Conservation (phyloP, 176 grass and related monocot genomes). For the Carex scoparia region DNA sequence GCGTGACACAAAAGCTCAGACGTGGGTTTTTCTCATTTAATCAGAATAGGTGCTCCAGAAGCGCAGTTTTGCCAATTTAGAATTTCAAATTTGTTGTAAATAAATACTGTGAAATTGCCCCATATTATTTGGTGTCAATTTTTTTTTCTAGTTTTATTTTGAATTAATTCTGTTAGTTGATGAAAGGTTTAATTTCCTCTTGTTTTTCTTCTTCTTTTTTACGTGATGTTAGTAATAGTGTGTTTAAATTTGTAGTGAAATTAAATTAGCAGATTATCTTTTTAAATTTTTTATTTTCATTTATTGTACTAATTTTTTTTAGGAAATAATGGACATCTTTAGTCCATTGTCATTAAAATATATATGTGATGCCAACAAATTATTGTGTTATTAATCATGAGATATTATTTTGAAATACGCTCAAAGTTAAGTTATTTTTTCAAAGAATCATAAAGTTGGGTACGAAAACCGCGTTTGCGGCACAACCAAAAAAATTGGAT, state of each 20-base stretch:
- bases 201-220: not conserved
- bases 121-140: not conserved
- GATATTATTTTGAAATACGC: not conserved
- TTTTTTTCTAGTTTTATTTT: not conserved
- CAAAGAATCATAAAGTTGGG: too few species aligned
- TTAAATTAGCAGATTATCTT: not conserved
- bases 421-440: too few species aligned
- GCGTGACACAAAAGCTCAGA: conserved; percentile 6
- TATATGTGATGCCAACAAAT: too few species aligned
- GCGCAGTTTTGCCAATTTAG: conserved; percentile 19
- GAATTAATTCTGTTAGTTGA: not conserved
- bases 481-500: too few species aligned
- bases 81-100: conserved; percentile 6
- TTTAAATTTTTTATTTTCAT: not conserved
- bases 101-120: not conserved
- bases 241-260: not conserved
- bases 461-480: too few species aligned
- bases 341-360: not conserved
- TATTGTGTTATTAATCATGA: not conserved
- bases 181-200: not conserved
- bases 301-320: not conserved
- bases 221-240: not conserved
- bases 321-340: not conserved
- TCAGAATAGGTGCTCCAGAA: conserved; percentile 4
- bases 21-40: conserved; percentile 26